Conservation (phyloP, 768 basidiomycete genomes). For the Hemileccinum impolitum region DNA sequence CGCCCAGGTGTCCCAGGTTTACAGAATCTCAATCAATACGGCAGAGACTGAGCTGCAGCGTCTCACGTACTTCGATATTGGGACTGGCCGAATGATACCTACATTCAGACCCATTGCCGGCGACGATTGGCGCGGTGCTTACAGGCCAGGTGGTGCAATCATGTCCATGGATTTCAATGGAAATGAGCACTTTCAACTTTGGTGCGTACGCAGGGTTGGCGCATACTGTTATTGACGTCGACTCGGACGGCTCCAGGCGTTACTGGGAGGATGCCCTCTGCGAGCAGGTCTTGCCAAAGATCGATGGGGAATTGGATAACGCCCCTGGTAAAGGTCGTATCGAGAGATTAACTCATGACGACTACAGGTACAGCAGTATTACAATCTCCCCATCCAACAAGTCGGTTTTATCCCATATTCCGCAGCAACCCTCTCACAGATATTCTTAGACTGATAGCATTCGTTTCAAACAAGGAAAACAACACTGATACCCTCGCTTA, state of each 20-base stretch:
- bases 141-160: constrained; percentile 35
- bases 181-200: constrained; percentile 41
- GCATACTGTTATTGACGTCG: neutral
- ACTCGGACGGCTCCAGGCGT: constrained; percentile 26
- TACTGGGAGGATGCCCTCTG: constrained; percentile 39
- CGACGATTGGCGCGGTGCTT: constrained; percentile 41
- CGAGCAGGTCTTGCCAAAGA: constrained; percentile 27
- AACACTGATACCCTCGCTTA: constrained; percentile 37
- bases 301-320: constrained; percentile 39
- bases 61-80: constrained; percentile 40
- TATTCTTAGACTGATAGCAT: constrained; percentile 34
- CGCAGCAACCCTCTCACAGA: neutral
- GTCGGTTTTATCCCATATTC: constrained; percentile 17
- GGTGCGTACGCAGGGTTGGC: constrained; percentile 21
- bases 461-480: constrained; percentile 41
- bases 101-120: constrained; percentile 31
- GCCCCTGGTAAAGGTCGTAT: constrained; percentile 38
- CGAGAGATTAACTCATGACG: constrained; percentile 41
- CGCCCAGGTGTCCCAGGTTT: constrained; percentile 38
- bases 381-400: constrained; percentile 36
- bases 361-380: constrained; percentile 29
- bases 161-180: constrained; percentile 41
- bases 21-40: constrained; percentile 31
- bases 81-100: constrained; percentile 35
- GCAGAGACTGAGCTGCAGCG: constrained; percentile 27